phyloP scores from a whole-genome alignment of 208 protist species.

The Acanthamoeba rhysodes region DNA sequence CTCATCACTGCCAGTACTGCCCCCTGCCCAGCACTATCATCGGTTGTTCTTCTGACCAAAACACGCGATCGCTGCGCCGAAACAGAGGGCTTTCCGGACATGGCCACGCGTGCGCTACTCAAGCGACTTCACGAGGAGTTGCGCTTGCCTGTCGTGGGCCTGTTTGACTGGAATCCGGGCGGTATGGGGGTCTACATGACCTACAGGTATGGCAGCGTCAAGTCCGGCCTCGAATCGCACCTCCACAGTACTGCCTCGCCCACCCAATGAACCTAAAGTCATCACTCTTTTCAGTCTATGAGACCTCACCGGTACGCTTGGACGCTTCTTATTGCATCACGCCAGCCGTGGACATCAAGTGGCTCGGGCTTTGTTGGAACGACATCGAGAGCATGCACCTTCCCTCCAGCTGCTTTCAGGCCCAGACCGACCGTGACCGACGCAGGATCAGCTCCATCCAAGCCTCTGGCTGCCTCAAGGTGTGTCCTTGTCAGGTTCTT shows the following conservation, averaged over 20 bases:
- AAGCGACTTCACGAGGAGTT: constrained; percentile 31
- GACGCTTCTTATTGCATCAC: no score
- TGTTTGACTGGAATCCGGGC: constrained; percentile 57
- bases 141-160: constrained; percentile 32
- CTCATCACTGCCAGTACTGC: constrained; percentile 63
- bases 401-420: background rate
- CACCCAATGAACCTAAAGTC: background rate
- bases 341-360: constrained; percentile 70
- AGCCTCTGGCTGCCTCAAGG: constrained; percentile 25
- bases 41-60: background rate
- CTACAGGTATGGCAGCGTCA: constrained; percentile 44
- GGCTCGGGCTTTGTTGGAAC: constrained; percentile 17
- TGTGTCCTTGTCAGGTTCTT: no score
- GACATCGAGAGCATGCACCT: background rate
- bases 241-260: background rate
- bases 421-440: background rate
- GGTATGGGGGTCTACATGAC: constrained; percentile 26
- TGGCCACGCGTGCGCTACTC: constrained; percentile 3
- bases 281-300: background rate
- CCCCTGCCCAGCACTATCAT: background rate
- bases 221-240: background rate
- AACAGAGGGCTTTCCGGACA: constrained; percentile 60
- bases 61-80: no score
- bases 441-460: background rate
- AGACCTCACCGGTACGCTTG: no score